Percentiles rank a stretch among this genome's conserved stretches.
Conservation (phyloP, 495 filamentous ascomycete genomes). For the Podospora appendiculata region DNA sequence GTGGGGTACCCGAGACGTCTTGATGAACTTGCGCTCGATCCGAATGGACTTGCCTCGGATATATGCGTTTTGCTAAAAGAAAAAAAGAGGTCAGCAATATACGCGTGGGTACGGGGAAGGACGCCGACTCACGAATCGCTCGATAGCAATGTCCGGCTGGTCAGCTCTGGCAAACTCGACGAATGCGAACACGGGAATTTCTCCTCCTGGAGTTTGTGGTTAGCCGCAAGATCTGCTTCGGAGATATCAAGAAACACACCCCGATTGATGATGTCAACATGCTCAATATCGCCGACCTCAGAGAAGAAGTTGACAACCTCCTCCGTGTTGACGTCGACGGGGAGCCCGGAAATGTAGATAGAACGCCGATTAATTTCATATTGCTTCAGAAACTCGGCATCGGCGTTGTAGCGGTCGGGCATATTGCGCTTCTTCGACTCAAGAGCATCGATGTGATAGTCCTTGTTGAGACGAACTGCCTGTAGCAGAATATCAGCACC, state of each 20-base stretch:
- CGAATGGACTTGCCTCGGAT: constrained; percentile 5
- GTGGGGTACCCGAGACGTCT: neutral
- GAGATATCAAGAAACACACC: too few relatives aligned
- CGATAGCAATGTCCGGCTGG: constrained; percentile 31
- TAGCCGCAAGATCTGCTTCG: constrained; percentile 4
- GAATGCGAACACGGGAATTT: constrained; percentile 42
- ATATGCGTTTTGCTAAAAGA: neutral
- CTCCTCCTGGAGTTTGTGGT: neutral
- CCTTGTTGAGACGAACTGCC: constrained; percentile 19
- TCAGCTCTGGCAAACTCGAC: constrained; percentile 37
- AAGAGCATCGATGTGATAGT: constrained; percentile 23
- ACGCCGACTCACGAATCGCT: constrained; percentile 8
- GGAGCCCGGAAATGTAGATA: constrained; percentile 45
- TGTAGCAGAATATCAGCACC: constrained; percentile 8
- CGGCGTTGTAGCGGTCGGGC: constrained; percentile 12
- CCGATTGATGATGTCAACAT: constrained; percentile 31
- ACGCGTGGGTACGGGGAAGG: neutral
- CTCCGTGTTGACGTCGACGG: constrained; percentile 26
- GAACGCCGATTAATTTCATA: constrained; percentile 43
- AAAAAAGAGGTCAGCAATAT: constrained; percentile 2
- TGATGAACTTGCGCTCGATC: constrained; percentile 13
- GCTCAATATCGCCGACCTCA: constrained; percentile 30
- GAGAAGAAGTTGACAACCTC: constrained; percentile 30
- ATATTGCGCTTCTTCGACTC: constrained; percentile 22
- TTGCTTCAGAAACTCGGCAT: constrained; percentile 25